Evolutionary conservation across 2,329 filamentous ascomycete species (phyloP), one percentile per base, ranked within the genome.

Genomic region (Colletotrichum sp.): DNA sequence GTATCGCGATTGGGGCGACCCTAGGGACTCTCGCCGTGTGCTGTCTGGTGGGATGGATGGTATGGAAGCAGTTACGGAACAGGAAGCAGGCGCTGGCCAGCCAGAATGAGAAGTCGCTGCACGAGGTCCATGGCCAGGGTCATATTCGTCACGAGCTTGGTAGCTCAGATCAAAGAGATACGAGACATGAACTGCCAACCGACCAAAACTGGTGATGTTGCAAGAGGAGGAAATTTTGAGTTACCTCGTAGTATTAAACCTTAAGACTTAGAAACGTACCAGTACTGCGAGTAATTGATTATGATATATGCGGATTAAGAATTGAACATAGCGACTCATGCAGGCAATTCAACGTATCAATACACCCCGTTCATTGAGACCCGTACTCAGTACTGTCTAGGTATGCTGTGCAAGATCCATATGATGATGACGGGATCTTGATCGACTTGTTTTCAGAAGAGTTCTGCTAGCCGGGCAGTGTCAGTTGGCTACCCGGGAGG

Each of bases 391-490:
- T 11, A 27, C 24, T 27, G 24, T 18, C 38, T 43, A 18, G 11
- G 36, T 18, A 43, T 43, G 16, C 0, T 43, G 16, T 0, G 8
- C 8, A 43, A 43, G 38, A 11, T n/a, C 0, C 38, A 43, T 2
- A 6, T 8, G 9, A 11, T n/a, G 1, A n/a, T n/a, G 6, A n/a
- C 38, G 4, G 38, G 38, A 43, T n/a, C 18, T 5, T n/a, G 3
- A n/a, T n/a, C 3, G 5, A 3, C 5, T 18, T 1, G 16, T 18
- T 18, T 18, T 9, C 16, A 5, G 2, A 3, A 3, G n/a, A n/a
- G n/a, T n/a, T n/a, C n/a, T n/a, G n/a, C n/a, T n/a, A n/a, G n/a
- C n/a, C n/a, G n/a, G n/a, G n/a, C n/a, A n/a, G n/a, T n/a, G n/a
- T n/a, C n/a, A n/a, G n/a, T n/a, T n/a, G n/a, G n/a, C n/a, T n/a